Percentiles rank a stretch among this genome's conserved stretches.
phyloP scores from a whole-genome alignment of 1,139 yeast species.

The Saccharomyces hybrid region DNA sequence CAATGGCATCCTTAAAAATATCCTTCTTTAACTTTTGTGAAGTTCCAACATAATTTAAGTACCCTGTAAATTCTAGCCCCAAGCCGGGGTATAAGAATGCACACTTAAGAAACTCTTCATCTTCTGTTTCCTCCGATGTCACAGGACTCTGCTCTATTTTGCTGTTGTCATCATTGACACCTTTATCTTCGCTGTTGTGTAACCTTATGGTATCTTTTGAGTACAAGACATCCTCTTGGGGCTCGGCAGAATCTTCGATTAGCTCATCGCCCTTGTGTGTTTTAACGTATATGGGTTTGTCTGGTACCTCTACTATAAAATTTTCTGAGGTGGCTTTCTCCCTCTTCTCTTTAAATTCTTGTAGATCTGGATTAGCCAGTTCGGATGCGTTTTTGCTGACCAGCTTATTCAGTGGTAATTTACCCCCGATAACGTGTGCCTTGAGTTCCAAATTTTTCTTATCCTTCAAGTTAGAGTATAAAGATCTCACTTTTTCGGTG shows the following conservation, averaged over 20 bases:
- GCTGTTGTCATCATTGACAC: slow-evolving; percentile 25
- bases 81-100: slow-evolving; percentile 1
- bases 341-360: slow-evolving; percentile 63
- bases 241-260: slow-evolving; percentile 46
- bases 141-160: slow-evolving; percentile 8
- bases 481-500: slow-evolving; percentile 46
- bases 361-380: slow-evolving; percentile 64
- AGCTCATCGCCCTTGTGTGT: slow-evolving; percentile 86
- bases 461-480: slow-evolving; percentile 48
- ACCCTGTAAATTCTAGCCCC: slow-evolving; percentile 1
- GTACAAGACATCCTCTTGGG: slow-evolving; percentile 31
- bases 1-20: slow-evolving; percentile 13
- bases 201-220: slow-evolving; percentile 14
- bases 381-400: slow-evolving; percentile 58
- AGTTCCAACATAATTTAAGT: slow-evolving; percentile 5
- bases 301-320: slow-evolving; percentile 51
- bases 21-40: slow-evolving; percentile 2
- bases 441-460: slow-evolving; percentile 43
- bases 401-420: slow-evolving; percentile 43
- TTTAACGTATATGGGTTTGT: slow-evolving; percentile 56
- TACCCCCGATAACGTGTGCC: slow-evolving; percentile 41
- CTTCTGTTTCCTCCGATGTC: not conserved
- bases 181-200: slow-evolving; percentile 7
- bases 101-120: not conserved
- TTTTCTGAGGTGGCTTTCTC: slow-evolving; percentile 59